A percentile compares a stretch with the other conserved stretches of the same genome.
Evolutionary conservation across 257 asterid species (phyloP).

Genomic region (Haberlea rhodopensis): DNA sequence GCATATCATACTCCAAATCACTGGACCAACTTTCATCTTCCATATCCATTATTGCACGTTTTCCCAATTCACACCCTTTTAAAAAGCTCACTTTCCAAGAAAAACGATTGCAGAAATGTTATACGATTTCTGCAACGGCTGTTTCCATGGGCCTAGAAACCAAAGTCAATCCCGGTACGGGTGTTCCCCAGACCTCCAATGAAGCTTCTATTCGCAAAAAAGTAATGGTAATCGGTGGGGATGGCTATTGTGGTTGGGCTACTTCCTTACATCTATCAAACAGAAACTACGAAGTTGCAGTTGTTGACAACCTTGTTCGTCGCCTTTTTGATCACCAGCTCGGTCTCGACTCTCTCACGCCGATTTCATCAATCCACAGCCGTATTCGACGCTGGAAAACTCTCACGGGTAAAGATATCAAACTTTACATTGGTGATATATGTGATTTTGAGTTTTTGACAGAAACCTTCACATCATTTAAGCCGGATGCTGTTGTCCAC

Average conservation of each 20-base stretch:
- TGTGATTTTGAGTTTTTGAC: conserved; percentile 89
- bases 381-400: conserved; percentile 82
- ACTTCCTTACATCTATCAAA: conserved; percentile 69
- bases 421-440: conserved; percentile 72
- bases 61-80: conserved; percentile 28
- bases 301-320: conserved; percentile 85
- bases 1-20: conserved; percentile 30
- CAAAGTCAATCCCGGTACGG: conserved; percentile 40
- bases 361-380: conserved; percentile 80
- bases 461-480: conserved; percentile 64
- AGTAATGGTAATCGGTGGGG: conserved; percentile 97
- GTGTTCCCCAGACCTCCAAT: conserved; percentile 29
- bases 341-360: conserved; percentile 89
- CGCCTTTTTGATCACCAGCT: conserved; percentile 85
- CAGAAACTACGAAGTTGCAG: conserved; percentile 65
- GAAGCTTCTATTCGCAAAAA: conserved; percentile 45
- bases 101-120: conserved; percentile 27
- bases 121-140: conserved; percentile 37
- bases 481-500: conserved; percentile 90
- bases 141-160: conserved; percentile 58
- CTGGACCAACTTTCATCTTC: conserved; percentile 34
- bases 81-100: conserved; percentile 24
- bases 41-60: conserved; percentile 29
- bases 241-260: conserved; percentile 90
- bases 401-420: conserved; percentile 66